These are phyloP conservation scores for Nicotiana benthamiana DNA, from an alignment of 257 asterid species.

Conservation along the genomic window DNA sequence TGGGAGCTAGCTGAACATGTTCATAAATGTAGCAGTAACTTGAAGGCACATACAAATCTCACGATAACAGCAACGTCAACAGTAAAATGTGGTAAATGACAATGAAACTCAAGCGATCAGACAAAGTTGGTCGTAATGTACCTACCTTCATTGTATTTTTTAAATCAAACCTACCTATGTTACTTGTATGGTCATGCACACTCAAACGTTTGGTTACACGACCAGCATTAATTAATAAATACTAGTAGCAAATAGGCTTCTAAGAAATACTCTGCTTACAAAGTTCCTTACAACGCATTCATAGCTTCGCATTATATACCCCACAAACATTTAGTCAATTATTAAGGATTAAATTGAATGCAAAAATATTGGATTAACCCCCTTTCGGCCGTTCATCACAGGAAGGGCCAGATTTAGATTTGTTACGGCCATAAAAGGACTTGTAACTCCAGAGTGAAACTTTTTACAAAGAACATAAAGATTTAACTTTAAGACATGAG, in stretches of 20 bases:
- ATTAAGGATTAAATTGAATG: neutral
- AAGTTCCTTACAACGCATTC: neutral
- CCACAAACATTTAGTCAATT: neutral
- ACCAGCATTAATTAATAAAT: neutral
- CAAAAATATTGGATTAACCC: neutral
- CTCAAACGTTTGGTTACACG: neutral
- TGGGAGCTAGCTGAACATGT: neutral
- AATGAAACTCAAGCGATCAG: neutral
- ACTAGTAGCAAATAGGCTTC: neutral
- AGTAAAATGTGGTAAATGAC: neutral
- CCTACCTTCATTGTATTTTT: neutral
- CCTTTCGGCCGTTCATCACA: neutral
- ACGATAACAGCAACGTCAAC: neutral
- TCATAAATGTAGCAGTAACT: neutral
- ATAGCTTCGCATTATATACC: neutral
- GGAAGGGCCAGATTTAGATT: neutral
- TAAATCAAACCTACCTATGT: neutral
- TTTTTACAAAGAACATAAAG: neutral
- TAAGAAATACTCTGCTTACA: neutral
- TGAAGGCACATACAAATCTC: neutral
- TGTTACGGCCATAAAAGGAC: neutral
- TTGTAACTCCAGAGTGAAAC: neutral
- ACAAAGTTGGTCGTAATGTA: neutral
- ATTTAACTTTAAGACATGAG: neutral
- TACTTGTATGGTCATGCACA: neutral